Percentiles rank a stretch among this genome's conserved stretches.
phyloP scores from a whole-genome alignment of 2,329 filamentous ascomycete species.

The Arthrobotrys sinensis region DNA sequence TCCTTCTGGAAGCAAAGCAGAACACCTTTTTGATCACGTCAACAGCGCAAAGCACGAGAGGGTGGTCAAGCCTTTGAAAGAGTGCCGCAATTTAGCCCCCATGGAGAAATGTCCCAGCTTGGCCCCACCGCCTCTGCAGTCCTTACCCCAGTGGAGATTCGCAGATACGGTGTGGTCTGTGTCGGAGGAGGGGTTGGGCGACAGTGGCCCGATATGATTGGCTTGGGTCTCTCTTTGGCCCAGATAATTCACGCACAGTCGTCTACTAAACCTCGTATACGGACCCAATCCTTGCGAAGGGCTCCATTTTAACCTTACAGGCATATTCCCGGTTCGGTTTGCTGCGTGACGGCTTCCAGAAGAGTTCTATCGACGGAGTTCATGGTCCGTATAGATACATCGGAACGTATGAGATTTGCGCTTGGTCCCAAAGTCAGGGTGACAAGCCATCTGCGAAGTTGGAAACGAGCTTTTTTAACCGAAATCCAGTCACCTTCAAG shows the following conservation, averaged over 20 bases:
- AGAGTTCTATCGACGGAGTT: constrained; percentile 35
- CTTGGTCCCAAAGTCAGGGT: constrained; percentile 34
- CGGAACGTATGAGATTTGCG: constrained; percentile 25
- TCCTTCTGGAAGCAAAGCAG: constrained; percentile 50
- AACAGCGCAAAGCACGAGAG: constrained; percentile 22
- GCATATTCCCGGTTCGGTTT: constrained; percentile 39
- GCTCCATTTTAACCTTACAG: constrained; percentile 49
- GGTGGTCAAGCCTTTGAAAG: constrained; percentile 14
- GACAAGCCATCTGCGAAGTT: constrained; percentile 34
- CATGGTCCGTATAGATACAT: constrained; percentile 28
- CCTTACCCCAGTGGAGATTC: constrained; percentile 31
- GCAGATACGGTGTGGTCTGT: constrained; percentile 35
- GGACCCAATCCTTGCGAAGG: constrained; percentile 57
- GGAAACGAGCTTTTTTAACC: constrained; percentile 60
- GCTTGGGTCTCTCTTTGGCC: constrained; percentile 20
- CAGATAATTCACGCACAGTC: constrained; percentile 45
- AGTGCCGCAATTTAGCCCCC: constrained; percentile 56
- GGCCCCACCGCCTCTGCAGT: constrained; percentile 27
- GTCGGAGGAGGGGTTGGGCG: constrained; percentile 39
- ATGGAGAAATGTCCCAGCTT: constrained; percentile 48
- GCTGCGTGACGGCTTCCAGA: constrained; percentile 53
- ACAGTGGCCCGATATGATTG: constrained; percentile 38
- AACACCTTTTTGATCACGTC: constrained; percentile 53
- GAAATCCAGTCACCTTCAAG: constrained; percentile 47
- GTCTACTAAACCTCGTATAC: constrained; percentile 48